Base-by-base conservation (phyloP, 768 basidiomycete species). In the Cystobasidium ongulense region DNA sequence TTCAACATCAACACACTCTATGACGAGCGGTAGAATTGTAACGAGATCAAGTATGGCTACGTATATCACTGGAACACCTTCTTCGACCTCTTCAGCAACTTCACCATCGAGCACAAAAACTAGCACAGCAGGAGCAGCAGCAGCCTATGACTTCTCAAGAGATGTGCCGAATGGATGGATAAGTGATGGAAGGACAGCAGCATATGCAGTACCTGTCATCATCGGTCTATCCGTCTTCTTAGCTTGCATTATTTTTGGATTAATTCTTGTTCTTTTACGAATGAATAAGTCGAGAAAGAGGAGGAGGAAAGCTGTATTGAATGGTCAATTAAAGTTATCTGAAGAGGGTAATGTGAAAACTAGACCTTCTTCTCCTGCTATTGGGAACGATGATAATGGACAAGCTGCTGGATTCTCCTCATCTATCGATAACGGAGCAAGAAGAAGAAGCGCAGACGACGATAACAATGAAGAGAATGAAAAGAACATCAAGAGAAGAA, bases 311-410 rank as follows among this genome's bases (percentile, higher is more conserved):
- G 68, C 66, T 27, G 43, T 64, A 17, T 3, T 50, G 7, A 50
- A 50, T 39, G 36, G 63, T 4, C 31, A 64, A 38, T 36, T 64
- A 15, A 39, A 59, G 21, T 54, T 29, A 38, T 71, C 46, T 1
- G 64, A 77, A 75, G 78, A 23, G 39, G 74, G 72, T 75, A 77
- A 46, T 1, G 76, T 43, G 53, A 65, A 13, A 53, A 46, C 46
- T 15, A 39, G 38, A 46, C 57, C 15, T 36, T 31, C 15, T 62
- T 53, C 23, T 27, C 74, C 4, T 74, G 73, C 29, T 72, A 70
- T 67, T 8, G 46, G 18, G 7, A 50, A 4, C 46, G n/a, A 50
- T 7, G 21, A 50, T 41, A 50, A 50, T 21, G 10, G n/a, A n/a
- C n/a, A 50, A 4, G n/a, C 7, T 21, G n/a, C 46, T 50, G 46